These are phyloP conservation scores for Stephanodiscus triporus DNA, from an alignment of 108 stramenopile species.

Conservation along the genomic window DNA sequence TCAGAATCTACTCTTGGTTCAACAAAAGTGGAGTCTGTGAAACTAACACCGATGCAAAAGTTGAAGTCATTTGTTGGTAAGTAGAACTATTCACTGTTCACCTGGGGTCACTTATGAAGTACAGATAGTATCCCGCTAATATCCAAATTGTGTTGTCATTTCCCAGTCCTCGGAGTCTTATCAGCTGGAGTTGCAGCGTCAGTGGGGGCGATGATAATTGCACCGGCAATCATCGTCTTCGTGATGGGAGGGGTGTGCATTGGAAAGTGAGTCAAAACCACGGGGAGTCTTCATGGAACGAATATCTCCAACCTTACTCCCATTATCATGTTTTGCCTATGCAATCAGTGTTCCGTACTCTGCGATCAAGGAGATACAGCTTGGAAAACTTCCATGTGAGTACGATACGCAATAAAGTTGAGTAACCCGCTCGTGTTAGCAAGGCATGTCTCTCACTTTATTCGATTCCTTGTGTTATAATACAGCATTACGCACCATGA, in stretches of 20 bases:
- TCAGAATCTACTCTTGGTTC: neutral
- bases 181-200: slow-evolving; percentile 18
- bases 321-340: neutral
- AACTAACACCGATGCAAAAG: slow-evolving; percentile 15
- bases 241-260: slow-evolving; percentile 24
- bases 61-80: slow-evolving; percentile 14
- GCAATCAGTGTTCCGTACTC: neutral
- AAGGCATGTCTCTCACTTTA: neutral
- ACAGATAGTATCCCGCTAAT: neutral
- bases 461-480: neutral
- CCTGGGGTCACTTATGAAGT: neutral
- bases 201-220: slow-evolving; percentile 19
- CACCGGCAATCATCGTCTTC: slow-evolving; percentile 11
- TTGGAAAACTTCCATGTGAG: slow-evolving; percentile 10
- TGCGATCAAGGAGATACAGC: slow-evolving; percentile 1
- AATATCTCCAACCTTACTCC: neutral
- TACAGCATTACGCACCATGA: slow-evolving; percentile 25
- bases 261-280: slow-evolving; percentile 21
- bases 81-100: neutral
- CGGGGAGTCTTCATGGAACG: neutral
- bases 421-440: neutral
- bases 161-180: neutral
- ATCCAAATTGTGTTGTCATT: neutral
- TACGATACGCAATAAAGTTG: neutral
- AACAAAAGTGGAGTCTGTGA: neutral